A percentile compares a stretch with the other conserved stretches of the same genome.
These are phyloP conservation scores for Solanum tarijense DNA, from an alignment of 257 asterid genomes.

Conservation along the genomic window DNA sequence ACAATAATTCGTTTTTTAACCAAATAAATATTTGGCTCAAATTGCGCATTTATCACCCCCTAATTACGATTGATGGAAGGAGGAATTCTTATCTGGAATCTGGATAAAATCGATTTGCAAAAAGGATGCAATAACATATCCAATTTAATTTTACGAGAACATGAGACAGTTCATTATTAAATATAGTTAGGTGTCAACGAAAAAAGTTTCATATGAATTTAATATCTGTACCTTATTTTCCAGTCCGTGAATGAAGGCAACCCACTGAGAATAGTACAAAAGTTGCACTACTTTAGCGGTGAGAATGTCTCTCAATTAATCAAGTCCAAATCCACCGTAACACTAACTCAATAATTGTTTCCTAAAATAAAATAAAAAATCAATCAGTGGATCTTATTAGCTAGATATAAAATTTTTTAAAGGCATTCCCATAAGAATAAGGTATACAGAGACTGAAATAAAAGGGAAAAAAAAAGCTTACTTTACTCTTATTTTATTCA, in stretches of 20 bases:
- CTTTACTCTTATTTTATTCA: neutral
- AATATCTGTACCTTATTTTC: neutral
- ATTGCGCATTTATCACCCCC: neutral
- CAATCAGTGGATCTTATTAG: neutral
- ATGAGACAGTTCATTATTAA: neutral
- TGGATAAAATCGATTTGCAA: neutral
- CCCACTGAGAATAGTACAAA: neutral
- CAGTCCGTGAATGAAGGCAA: neutral
- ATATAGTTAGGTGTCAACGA: neutral
- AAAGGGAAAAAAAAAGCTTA: neutral
- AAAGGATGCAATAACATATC: neutral
- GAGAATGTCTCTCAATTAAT: neutral
- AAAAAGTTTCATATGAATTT: neutral
- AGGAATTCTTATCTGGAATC: neutral
- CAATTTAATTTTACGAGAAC: rapidly evolving
- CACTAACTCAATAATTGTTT: neutral
- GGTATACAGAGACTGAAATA: neutral
- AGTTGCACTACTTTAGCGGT: neutral
- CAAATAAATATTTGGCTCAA: neutral
- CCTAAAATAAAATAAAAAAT: neutral
- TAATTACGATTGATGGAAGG: neutral
- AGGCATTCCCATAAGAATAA: neutral
- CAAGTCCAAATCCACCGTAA: neutral
- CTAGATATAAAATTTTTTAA: neutral
- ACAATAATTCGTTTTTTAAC: neutral